Conservation (phyloP, 495 filamentous ascomycete genomes). For the Xylaria curta region DNA sequence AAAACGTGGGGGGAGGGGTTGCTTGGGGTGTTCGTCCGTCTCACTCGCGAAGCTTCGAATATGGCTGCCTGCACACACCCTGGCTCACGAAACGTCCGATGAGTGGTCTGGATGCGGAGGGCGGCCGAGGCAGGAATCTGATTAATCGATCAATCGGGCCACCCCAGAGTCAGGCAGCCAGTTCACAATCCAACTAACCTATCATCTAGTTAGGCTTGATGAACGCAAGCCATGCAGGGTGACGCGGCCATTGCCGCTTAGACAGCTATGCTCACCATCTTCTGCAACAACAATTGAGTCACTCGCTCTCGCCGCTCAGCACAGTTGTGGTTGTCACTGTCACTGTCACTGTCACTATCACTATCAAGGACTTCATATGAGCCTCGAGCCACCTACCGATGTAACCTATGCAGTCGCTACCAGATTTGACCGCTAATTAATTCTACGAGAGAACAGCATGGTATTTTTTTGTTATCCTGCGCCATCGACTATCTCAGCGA, state of each 20-base stretch:
- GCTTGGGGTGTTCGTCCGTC: too few species aligned
- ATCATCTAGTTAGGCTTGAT: slow-evolving; percentile 4
- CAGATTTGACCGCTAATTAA: neutral
- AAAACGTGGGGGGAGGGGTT: neutral
- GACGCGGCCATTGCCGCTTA: slow-evolving; percentile 35
- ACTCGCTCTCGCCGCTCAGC: neutral
- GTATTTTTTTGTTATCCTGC: slow-evolving; percentile 21
- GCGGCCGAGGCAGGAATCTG: neutral
- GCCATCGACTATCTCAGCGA: slow-evolving; percentile 28
- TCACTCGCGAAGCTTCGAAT: neutral
- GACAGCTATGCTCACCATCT: neutral
- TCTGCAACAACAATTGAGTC: slow-evolving; percentile 2
- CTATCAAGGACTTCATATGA: neutral
- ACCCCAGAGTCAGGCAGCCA: slow-evolving; percentile 29
- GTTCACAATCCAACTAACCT: slow-evolving; percentile 25
- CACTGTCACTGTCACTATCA: neutral
- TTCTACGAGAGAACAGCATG: neutral
- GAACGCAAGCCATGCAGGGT: slow-evolving; percentile 29
- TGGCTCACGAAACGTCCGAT: neutral
- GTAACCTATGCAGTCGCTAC: neutral
- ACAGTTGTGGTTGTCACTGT: too few species aligned
- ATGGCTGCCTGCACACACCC: slow-evolving; percentile 13
- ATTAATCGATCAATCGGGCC: slow-evolving; percentile 13
- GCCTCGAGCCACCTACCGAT: neutral
- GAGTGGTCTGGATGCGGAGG: neutral